A percentile compares a stretch with the other conserved stretches of the same genome.
phyloP scores from a whole-genome alignment of 139 green algal species.

The Chlamydomonas urium region DNA sequence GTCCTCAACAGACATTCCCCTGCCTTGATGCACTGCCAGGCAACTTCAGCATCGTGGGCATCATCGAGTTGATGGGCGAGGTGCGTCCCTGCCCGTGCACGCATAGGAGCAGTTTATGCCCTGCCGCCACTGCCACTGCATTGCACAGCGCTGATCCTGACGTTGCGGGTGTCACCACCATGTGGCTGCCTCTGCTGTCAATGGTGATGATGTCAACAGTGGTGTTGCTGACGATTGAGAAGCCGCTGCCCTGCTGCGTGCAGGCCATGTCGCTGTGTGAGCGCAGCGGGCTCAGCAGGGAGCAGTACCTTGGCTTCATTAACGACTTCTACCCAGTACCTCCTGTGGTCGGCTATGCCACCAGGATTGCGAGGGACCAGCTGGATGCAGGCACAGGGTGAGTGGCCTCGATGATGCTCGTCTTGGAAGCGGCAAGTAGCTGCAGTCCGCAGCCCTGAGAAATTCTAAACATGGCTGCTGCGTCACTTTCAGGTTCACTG shows the following conservation, averaged over 20 bases:
- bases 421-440: too few relatives aligned
- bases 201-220: too few relatives aligned
- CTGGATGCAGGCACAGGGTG: slow-evolving; percentile 22
- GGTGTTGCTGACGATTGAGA: too few relatives aligned
- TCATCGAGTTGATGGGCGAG: slow-evolving; percentile 19
- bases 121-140: too few relatives aligned
- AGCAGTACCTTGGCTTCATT: slow-evolving; percentile 16
- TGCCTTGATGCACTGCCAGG: slow-evolving; percentile 18
- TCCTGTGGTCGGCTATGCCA: slow-evolving; percentile 21
- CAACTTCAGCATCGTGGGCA: slow-evolving; percentile 31
- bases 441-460: too few relatives aligned
- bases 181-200: too few relatives aligned
- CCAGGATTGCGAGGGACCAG: slow-evolving; percentile 13
- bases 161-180: too few relatives aligned
- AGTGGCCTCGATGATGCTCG: too few relatives aligned
- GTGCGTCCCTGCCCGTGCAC: background rate
- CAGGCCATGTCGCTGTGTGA: slow-evolving; percentile 22
- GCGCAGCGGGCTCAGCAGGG: slow-evolving; percentile 10
- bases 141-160: too few relatives aligned
- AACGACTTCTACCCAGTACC: slow-evolving; percentile 24
- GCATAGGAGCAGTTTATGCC: background rate
- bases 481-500: background rate
- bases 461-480: background rate
- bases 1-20: too few relatives aligned
- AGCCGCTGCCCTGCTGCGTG: too few relatives aligned